Evolutionary conservation across 306 rosid species (phyloP), one percentile per base, ranked within the genome.

Genomic region (Vicia sativa): DNA sequence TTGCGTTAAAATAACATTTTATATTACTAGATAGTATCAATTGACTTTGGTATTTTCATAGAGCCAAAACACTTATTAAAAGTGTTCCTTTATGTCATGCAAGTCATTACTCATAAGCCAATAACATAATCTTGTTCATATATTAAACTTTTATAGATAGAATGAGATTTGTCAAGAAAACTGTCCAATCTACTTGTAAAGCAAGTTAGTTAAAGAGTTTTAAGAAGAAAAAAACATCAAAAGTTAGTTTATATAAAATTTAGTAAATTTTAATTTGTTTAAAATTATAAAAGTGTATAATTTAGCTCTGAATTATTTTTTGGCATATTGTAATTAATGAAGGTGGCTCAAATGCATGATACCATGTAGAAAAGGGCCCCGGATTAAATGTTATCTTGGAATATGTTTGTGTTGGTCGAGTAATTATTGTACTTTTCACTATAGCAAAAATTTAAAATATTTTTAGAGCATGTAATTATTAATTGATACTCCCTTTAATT

Each of bases 301-400:
- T n/a, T n/a, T n/a, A n/a, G n/a, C n/a, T n/a, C 5, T 31, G 2
- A 31, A 28, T 8, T 38, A 38, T 7, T 2, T 50, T 18, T 10
- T 1, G 1, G 7, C 56, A 50, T 18, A 31, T 31, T 31, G 29
- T 50, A 53, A 19, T 53, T 23, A 53, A 23, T 50, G 65, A 57
- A 60, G 65, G 65, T 60, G 38, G 74, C 65, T 68, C 35, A 68
- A 67, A 28, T 53, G 15, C 74, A 75, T 75, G 57, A 75, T 75
- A 60, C 39, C 65, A 49, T 68, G 23, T 14, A 38, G n/a, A 45
- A 59, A 23, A n/a, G n/a, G n/a, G n/a, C n/a, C n/a, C n/a, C n/a
- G n/a, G n/a, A n/a, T n/a, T n/a, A n/a, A n/a, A n/a, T n/a, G n/a
- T n/a, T n/a, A n/a, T n/a, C n/a, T n/a, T n/a, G n/a, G n/a, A n/a